Base-by-base conservation (phyloP, 1,139 yeast species). In the Trichomonascaceae sp. region DNA sequence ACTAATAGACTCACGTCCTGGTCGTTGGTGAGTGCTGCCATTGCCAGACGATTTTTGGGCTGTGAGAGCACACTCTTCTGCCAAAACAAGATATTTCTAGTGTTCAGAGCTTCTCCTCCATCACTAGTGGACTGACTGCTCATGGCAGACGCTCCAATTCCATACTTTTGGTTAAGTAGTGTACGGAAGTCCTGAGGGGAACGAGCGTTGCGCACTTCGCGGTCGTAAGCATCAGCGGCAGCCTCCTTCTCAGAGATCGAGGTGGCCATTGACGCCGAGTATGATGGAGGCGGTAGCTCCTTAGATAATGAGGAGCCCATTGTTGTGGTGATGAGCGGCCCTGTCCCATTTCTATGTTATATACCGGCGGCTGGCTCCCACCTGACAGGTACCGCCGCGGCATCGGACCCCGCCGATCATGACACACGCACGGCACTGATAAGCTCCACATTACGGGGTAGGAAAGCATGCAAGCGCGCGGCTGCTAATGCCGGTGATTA, bases 11-110 rank as follows among this genome's bases (percentile, higher is more conserved):
- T 57, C 44, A 75, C 63, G 30, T 65, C 60, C 5, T 33, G 9
- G 39, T 66, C 67, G 23, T 66, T 64, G 9, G 76, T 65, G 42
- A 76, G 59, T 2, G 78, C 78, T 38, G 69, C 65, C 47, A 74
- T 70, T 2, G 79, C 76, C 41, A 76, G 59, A 29, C 62, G 55
- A 48, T 74, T 75, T 54, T 74, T 74, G 14, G 73, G 67, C 44
- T 71, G 72, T 2, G 65, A 41, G 17, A 62, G 48, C 29, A 76
- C 58, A 13, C 64, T 63, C 3, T 57, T 43, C 43, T 71, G 69
- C 84, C 84, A 76, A 3, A 51, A 46, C n/a, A 45, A 42, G 29
- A 73, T 56, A 28, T 59, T 50, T 13, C 48, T 44, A 13, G 49
- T 40, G 2, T 60, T 44, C 30, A 71, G 53, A 11, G 72, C 68